Conservation (phyloP, 192 early-diverging fungal species). For the Gigaspora rosea region DNA sequence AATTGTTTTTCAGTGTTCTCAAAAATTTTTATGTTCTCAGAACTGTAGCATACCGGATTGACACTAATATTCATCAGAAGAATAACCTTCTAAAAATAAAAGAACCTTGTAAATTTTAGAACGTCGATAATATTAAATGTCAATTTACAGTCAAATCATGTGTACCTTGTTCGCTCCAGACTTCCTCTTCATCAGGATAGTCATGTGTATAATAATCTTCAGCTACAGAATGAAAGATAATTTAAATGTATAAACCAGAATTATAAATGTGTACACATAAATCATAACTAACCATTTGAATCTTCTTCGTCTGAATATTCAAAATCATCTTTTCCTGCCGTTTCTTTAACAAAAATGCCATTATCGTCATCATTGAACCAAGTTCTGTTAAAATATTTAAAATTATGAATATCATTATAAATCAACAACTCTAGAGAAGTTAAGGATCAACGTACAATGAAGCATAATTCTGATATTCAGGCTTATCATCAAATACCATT, state of each 20-base stretch:
- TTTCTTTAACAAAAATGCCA: constrained; percentile 40
- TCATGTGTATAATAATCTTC: constrained; percentile 81
- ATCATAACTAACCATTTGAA: constrained; percentile 51
- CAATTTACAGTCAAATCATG: no score
- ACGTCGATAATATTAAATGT: no score
- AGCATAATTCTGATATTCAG: constrained; percentile 38
- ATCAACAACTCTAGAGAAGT: constrained; percentile 8
- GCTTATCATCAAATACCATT: constrained; percentile 27
- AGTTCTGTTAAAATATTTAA: constrained; percentile 28
- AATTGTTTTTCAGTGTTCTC: no score
- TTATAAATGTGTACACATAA: not conserved
- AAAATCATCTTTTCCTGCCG: constrained; percentile 43
- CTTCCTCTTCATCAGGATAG: constrained; percentile 70
- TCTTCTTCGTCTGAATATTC: constrained; percentile 48
- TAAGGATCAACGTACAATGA: constrained; percentile 45
- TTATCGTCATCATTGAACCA: constrained; percentile 47
- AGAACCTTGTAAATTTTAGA: no score
- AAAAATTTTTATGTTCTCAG: no score
- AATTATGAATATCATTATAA: not conserved
- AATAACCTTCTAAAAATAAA: no score
- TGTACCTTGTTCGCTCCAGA: constrained; percentile 8
- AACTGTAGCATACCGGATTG: no score
- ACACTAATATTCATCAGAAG: no score
- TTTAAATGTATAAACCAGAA: not conserved
- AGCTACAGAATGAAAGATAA: constrained; percentile 46